Evolutionary conservation across 306 rosid genomes (phyloP), one percentile per base, ranked within the genome.

Genomic region (Comarum palustre): DNA sequence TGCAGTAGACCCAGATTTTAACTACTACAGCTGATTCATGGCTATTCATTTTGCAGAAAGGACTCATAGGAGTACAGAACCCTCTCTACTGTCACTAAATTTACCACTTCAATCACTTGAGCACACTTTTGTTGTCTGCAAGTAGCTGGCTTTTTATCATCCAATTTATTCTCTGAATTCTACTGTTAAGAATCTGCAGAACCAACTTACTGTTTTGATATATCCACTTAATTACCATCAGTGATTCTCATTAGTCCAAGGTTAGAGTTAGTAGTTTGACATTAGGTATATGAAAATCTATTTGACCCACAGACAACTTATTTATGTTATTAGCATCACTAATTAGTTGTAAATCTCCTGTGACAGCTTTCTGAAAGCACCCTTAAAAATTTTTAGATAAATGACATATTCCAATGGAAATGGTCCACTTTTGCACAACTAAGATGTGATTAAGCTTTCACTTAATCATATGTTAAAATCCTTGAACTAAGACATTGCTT

Each of bases 351-450:
- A 61, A 61, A 61, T 61, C 42, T 61, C 42, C 24, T 16, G 0
- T 58, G 64, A 61, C 42, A 61, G 66, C 66, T 61, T 61, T 61
- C 14, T 32, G 66, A 61, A 62, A 62, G 45, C 66, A 61, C 43
- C 67, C 67, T 17, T 34, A 34, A 64, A 19, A 38, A 39, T 38
- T 39, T 64, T 64, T 20, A 12, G 31, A 20, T 4, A 39, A n/a
- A 48, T n/a, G 68, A 63, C 68, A 63, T 34, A 62, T 63, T n/a
- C 41, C 73, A 47, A 68, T 9, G 17, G 34, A 68, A 10, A 48
- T 9, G 73, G 45, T 48, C 73, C 73, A 29, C 31, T 16, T 68
- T 29, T 48, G 60, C 11, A 31, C 27, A 48, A 68, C 25, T 68
- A 43, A 45, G 51, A 41, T 66, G 48, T 5, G 52, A 15, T 59